These are phyloP conservation scores for Saprolegnia parasitica DNA, from an alignment of 352 stramenopile genomes.

Conservation along the genomic window DNA sequence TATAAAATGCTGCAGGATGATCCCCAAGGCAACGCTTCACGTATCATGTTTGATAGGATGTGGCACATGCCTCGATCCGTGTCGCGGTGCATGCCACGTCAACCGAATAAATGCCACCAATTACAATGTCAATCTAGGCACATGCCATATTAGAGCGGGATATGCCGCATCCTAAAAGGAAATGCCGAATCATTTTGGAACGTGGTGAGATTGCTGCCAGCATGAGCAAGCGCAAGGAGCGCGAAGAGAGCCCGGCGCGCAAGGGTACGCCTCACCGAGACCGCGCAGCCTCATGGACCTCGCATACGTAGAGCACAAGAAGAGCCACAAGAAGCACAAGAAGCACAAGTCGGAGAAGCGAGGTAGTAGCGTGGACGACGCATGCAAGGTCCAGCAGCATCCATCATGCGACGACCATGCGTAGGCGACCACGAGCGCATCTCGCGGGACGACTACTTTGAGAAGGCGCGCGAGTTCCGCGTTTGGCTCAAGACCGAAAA, in stretches of 20 bases:
- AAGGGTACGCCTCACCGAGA: background rate
- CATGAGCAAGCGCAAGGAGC: background rate
- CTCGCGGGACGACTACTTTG: slow-evolving; percentile 63
- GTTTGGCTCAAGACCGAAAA: slow-evolving; percentile 63
- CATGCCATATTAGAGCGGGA: too few relatives aligned
- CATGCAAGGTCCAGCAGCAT: background rate
- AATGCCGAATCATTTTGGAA: too few relatives aligned
- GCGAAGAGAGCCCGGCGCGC: background rate
- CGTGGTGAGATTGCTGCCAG: background rate
- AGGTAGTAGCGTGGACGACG: background rate
- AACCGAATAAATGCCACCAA: too few relatives aligned
- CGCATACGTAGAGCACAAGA: slow-evolving; percentile 28
- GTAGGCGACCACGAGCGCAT: slow-evolving; percentile 30
- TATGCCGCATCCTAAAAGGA: too few relatives aligned
- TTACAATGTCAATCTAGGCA: too few relatives aligned
- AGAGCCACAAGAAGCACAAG: slow-evolving; percentile 32
- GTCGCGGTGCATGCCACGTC: too few relatives aligned
- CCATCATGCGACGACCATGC: background rate
- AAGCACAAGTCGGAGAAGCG: slow-evolving; percentile 21
- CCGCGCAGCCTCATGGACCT: background rate
- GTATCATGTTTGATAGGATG: too few relatives aligned
- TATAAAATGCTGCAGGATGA: too few relatives aligned
- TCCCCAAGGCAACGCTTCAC: too few relatives aligned
- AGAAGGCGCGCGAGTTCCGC: slow-evolving; percentile 60
- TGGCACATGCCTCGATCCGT: too few relatives aligned